phyloP scores from a whole-genome alignment of 176 grass and related monocot species.

The Cenchrus fungigraminus region DNA sequence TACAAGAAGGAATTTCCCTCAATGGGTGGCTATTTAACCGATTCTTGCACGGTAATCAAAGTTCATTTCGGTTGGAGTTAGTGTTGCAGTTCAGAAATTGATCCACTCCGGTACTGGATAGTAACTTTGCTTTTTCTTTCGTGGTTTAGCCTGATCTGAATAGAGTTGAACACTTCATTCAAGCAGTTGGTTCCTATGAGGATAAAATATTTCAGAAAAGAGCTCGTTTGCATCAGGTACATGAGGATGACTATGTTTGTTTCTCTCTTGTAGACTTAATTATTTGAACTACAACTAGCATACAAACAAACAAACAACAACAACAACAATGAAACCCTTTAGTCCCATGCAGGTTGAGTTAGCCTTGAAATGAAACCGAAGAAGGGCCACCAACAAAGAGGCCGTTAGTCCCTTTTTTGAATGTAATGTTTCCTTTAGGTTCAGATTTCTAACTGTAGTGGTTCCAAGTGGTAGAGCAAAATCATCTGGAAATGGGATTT shows the following conservation, averaged over 20 bases:
- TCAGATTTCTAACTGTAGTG: slow-evolving; percentile 16
- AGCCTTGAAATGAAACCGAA: not conserved
- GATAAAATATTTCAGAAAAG: slow-evolving; percentile 99
- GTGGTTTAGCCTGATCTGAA: slow-evolving; percentile 77
- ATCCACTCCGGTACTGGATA: not conserved
- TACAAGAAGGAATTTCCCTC: slow-evolving; percentile 91
- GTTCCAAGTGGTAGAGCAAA: not conserved
- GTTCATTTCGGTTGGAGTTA: slow-evolving; percentile 11
- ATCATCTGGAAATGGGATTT: not conserved
- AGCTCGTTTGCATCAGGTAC: slow-evolving; percentile 81
- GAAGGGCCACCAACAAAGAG: not conserved
- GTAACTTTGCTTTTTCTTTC: slow-evolving; percentile 31
- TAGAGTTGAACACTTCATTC: slow-evolving; percentile 98
- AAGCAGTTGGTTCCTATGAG: slow-evolving; percentile 88
- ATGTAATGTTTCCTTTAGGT: not conserved
- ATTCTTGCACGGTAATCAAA: slow-evolving; percentile 81
- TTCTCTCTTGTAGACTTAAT: slow-evolving; percentile 12
- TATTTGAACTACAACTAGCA: slow-evolving; percentile 10
- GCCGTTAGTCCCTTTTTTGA: not conserved
- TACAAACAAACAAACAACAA: not conserved
- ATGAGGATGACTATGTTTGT: slow-evolving; percentile 26
- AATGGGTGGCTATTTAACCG: slow-evolving; percentile 93
- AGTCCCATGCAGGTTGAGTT: not conserved
- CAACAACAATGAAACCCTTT: not conserved
- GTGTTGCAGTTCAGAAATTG: slow-evolving; percentile 15